Base-by-base conservation (phyloP, 192 early-diverging fungal species). In the Chytriomyces sp. region DNA sequence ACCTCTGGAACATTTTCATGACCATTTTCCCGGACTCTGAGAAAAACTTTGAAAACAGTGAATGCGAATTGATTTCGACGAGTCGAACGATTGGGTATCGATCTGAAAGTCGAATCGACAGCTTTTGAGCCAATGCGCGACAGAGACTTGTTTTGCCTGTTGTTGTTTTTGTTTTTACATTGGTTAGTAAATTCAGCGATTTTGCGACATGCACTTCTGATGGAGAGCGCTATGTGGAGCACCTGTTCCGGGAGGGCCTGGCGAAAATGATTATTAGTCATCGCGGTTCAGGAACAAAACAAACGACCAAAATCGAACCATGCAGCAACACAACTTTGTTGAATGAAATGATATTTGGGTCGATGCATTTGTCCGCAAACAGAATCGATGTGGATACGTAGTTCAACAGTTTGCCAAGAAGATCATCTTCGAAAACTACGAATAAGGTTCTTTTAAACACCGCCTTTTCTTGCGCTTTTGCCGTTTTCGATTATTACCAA, bases 1-100 rank as follows among this genome's bases (percentile, higher is more conserved):
- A 78, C 68, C 77, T 64, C 61, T 83, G 82, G 69, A 91, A 94
- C 83, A 91, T 79, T 64, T 86, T 82, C 67, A 86, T 80, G 16
- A 92, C 90, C 65, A 91, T 79, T 72, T 93, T 93, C 11, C 89
- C 91, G 3, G 77, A 78, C 77, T 78, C 13, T 62, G 90, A 88
- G 76, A 91, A 94, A 84, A 89, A 94, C 76, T 94, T 94, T 64
- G 89, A 91, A 69, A 94, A 93, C 24, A 94, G 62, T 45, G 86
- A 88, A 77, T 92, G 91, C 28, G 86, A 86, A 73, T 92, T 92
- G 80, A 94, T 92, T 80, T 94, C 91, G 43, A 91, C 79, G 3
- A 94, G 82, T 61, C 88, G 90, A 0, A 84, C 79, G 44, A 83
- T 77, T 20, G 82, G 35, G 66, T 86, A 91, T 45, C 90, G 81